phyloP scores from a whole-genome alignment of 495 filamentous ascomycete species.

The Choiromyces venosus region DNA sequence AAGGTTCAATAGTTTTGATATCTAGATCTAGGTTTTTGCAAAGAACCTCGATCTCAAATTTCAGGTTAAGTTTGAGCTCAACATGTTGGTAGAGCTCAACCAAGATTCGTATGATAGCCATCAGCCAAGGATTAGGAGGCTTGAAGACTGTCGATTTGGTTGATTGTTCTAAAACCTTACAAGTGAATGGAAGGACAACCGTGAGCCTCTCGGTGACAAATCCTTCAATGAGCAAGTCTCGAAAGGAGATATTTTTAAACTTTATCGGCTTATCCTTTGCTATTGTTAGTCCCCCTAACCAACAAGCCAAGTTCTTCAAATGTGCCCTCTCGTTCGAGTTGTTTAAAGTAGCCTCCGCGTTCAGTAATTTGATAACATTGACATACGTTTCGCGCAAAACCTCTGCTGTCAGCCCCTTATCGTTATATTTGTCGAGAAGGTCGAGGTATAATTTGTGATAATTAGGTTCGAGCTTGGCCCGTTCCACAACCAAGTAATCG shows the following conservation, averaged over 20 bases:
- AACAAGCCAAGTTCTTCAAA: slow-evolving; percentile 83
- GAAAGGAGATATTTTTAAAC: slow-evolving; percentile 94
- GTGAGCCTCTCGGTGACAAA: slow-evolving; percentile 83
- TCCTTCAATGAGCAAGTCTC: slow-evolving; percentile 85
- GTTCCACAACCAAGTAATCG: slow-evolving; percentile 87
- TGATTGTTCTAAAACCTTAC: slow-evolving; percentile 83
- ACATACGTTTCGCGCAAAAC: slow-evolving; percentile 90
- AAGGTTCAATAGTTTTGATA: slow-evolving; percentile 77
- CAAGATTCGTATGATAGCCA: slow-evolving; percentile 83
- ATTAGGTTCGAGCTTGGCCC: slow-evolving; percentile 93
- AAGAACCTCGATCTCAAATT: slow-evolving; percentile 96
- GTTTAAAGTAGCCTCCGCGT: slow-evolving; percentile 75
- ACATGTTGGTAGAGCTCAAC: slow-evolving; percentile 87
- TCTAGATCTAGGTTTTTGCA: slow-evolving; percentile 87
- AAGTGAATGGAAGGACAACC: slow-evolving; percentile 91
- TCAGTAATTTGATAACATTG: slow-evolving; percentile 75
- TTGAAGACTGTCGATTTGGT: slow-evolving; percentile 81
- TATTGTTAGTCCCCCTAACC: slow-evolving; percentile 90
- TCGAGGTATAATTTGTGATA: slow-evolving; percentile 89
- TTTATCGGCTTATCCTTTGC: slow-evolving; percentile 93
- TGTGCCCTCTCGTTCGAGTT: slow-evolving; percentile 75
- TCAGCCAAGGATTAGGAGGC: slow-evolving; percentile 92
- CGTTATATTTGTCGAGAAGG: slow-evolving; percentile 73
- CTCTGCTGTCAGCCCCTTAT: slow-evolving; percentile 73
- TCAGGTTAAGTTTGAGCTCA: slow-evolving; percentile 90